These are phyloP conservation scores for Leccinum variicolor DNA, from an alignment of 768 basidiomycete genomes.

Conservation along the genomic window DNA sequence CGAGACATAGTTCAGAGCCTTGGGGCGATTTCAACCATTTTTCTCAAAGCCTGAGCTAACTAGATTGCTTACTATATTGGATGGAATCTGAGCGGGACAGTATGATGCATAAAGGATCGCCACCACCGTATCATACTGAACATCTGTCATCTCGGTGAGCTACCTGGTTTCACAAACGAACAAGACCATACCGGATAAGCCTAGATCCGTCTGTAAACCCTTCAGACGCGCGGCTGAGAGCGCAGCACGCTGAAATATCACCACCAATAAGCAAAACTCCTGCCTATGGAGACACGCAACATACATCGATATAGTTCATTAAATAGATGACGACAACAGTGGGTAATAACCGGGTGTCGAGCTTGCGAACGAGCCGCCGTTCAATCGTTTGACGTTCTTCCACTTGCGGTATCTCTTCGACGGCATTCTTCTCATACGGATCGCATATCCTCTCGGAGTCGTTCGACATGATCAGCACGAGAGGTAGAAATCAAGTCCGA, in stretches of 20 bases:
- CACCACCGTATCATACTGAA: constrained; percentile 55
- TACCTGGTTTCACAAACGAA: background rate
- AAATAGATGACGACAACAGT: constrained; percentile 58
- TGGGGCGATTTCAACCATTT: background rate
- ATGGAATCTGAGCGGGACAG: constrained; percentile 52
- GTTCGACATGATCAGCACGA: constrained; percentile 10
- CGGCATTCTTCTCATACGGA: constrained; percentile 1
- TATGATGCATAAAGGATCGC: constrained; percentile 59
- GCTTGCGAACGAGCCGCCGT: constrained; percentile 46
- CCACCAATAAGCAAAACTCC: background rate
- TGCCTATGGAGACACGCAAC: constrained; percentile 1
- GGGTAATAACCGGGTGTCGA: constrained; percentile 55
- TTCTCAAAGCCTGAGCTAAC: background rate
- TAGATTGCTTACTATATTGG: constrained; percentile 7
- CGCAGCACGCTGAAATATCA: constrained; percentile 39
- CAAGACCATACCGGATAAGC: constrained; percentile 37
- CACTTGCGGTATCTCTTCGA: background rate
- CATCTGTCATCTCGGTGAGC: constrained; percentile 31
- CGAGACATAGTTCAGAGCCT: constrained; percentile 55
- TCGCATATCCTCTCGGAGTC: constrained; percentile 12
- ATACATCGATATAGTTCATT: constrained; percentile 69
- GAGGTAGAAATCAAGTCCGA: background rate
- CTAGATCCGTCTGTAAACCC: constrained; percentile 47
- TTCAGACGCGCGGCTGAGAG: constrained; percentile 50
- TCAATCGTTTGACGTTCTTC: constrained; percentile 15